Base-by-base conservation (phyloP, 1,284 basidiomycete genomes). In the Caloboletus firmus region DNA sequence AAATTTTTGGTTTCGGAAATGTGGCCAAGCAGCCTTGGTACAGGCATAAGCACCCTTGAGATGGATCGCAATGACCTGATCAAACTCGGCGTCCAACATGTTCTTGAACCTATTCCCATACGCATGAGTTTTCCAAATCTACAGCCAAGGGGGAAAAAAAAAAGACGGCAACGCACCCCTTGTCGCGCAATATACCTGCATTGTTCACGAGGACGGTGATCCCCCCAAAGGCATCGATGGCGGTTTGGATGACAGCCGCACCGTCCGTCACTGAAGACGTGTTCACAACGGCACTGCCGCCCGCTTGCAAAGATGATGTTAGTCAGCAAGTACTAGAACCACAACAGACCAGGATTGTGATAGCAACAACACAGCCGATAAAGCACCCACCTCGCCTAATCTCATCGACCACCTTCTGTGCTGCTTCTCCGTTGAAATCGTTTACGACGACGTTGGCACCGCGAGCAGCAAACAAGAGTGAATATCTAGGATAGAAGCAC, bases 391-490 rank as follows among this genome's bases (percentile, higher is more conserved):
- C 89, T 67, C 83, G 81, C 47, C 76, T 81, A 69, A 99, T 98
- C 74, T 97, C 87, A 62, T 93, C 87, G 9, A 97, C 95, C 30
- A 97, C 94, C 62, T 89, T 90, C 72, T 97, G 91, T 5, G 96
- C 96, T 20, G 93, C 91, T 59, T 87, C 85, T 51, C 79, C 80
- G 66, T 89, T 94, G 69, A 98, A 91, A 74, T 99, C 97, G 68
- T 98, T 97, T 41, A 98, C 91, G 59, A 99, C 91, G 56, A 99
- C 85, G 65, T 93, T 95, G 17, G 95, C 94, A 12, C 96, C 96
- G 52, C 93, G 82, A 12, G 90, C 83, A 31, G 94, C 95, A 71
- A 94, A 98, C 63, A 95, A 81, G 52, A 91, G 76, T 1, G 95
- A 91, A 74, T 99, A 98, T 30, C 95, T 95, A 68, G 2, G n/a